Base-by-base conservation (phyloP, 2,329 filamentous ascomycete genomes). In the Ceratocystis papillata region DNA sequence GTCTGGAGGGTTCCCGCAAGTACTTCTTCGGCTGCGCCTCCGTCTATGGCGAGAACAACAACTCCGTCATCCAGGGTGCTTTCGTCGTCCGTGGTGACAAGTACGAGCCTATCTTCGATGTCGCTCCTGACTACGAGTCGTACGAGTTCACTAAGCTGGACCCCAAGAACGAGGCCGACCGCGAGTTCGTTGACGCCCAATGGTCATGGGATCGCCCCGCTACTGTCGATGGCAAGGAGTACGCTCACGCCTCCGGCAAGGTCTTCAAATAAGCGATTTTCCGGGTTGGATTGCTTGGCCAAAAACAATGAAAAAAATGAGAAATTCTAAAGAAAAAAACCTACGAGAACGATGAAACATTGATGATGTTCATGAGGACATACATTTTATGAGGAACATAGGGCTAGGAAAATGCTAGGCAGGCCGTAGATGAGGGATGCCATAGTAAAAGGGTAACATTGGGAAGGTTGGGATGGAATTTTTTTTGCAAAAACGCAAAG, bases 131-230 rank as follows among this genome's bases (percentile, higher is more conserved):
- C 80, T 91, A 84, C 78, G 94, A 99, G 85, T 93, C 88, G 81
- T 99, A 97, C 84, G 78, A 84, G 73, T 97, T 97, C 86, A 88
- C 80, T 77, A 97, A 96, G 88, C 90, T 99, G 74, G 93, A 99
- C 83, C 87, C 85, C 76, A 85, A 78, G 77, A 96, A 90, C 77
- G 77, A 83, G 65, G 90, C 92, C 78, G 90, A 97, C 83, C 85
- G 83, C 75, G 87, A 88, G 76, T 92, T 89, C 76, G 81, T 99
- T 74, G 86, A 94, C 75, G 86, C 88, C 76, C 82, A 87, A 79
- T 99, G 94, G 94, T 81, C 85, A 69, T 96, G 91, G 89, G 94
- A 97, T 78, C 88, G 90, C 81, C 86, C 89, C 71, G 80, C 92
- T 74, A 80, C 79, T 70, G 83, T 90, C 74, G 79, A 88, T 74